Percentiles rank a stretch among this genome's conserved stretches.
These are phyloP conservation scores for Scutellaria minor DNA, from an alignment of 257 asterid genomes.

Conservation along the genomic window DNA sequence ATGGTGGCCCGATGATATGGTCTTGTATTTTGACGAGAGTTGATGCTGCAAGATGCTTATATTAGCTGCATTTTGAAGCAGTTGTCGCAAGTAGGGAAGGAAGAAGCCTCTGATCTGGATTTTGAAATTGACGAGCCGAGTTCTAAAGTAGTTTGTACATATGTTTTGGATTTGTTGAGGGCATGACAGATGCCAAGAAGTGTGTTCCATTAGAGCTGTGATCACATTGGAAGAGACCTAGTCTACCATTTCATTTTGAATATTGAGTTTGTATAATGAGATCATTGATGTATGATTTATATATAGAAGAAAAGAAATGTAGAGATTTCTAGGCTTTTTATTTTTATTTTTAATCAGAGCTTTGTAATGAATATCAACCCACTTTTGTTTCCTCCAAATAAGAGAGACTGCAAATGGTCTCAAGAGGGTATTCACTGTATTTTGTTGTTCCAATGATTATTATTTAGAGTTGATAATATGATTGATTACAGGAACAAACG, in stretches of 20 bases:
- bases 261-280: slow-evolving; percentile 11
- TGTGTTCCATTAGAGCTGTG: slow-evolving; percentile 24
- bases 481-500: too few species aligned
- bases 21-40: slow-evolving; percentile 8
- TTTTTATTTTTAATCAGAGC: slow-evolving; percentile 7
- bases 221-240: neutral
- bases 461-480: too few species aligned
- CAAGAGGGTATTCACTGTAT: neutral
- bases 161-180: slow-evolving; percentile 21
- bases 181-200: slow-evolving; percentile 25
- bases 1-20: neutral
- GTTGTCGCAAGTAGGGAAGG: neutral
- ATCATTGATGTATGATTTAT: slow-evolving; percentile 38
- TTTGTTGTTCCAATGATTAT: too few species aligned
- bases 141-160: slow-evolving; percentile 29
- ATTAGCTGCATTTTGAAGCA: neutral
- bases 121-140: slow-evolving; percentile 18
- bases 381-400: slow-evolving; percentile 5
- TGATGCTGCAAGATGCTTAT: slow-evolving; percentile 27
- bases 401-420: neutral
- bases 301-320: slow-evolving; percentile 33
- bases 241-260: neutral
- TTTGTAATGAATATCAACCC: slow-evolving; percentile 30
- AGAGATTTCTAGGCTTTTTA: neutral
- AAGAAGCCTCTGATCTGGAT: slow-evolving; percentile 27